Evolutionary conservation across 768 basidiomycete species (phyloP).

Genomic region (Serpula lacrymans): DNA sequence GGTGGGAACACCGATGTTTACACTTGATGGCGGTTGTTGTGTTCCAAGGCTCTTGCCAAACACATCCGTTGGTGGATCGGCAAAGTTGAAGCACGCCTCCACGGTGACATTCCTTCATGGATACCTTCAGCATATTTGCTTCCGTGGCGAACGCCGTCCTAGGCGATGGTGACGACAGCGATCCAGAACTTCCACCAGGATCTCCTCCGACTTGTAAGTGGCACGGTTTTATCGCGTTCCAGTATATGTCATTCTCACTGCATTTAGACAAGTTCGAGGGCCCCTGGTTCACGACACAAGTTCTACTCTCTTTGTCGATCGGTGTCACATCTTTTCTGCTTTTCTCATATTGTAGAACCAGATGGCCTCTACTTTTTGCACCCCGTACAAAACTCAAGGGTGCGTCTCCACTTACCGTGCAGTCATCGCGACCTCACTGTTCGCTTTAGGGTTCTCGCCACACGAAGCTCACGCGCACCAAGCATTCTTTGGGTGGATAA

Average conservation of each 20-base stretch:
- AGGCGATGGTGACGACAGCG: slow-evolving; percentile 35
- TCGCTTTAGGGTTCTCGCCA: slow-evolving; percentile 75
- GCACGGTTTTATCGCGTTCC: slow-evolving; percentile 1
- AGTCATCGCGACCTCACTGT: slow-evolving; percentile 7
- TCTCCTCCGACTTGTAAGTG: slow-evolving; percentile 61
- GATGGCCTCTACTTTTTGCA: slow-evolving; percentile 89
- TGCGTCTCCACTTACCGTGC: slow-evolving; percentile 26
- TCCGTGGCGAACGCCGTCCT: slow-evolving; percentile 18
- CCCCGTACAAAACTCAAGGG: slow-evolving; percentile 95
- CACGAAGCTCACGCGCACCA: slow-evolving; percentile 87
- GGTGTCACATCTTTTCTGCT: slow-evolving; percentile 79
- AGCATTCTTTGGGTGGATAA: slow-evolving; percentile 93
- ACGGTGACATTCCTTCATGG: slow-evolving; percentile 12
- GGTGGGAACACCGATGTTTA: too few relatives aligned
- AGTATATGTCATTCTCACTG: slow-evolving; percentile 3
- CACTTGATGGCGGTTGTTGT: slow-evolving; percentile 14
- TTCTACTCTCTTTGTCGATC: slow-evolving; percentile 71
- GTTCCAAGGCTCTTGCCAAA: slow-evolving; percentile 17
- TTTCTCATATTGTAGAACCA: slow-evolving; percentile 84
- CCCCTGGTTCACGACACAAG: slow-evolving; percentile 94
- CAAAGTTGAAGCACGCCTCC: slow-evolving; percentile 8
- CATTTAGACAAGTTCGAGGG: slow-evolving; percentile 76
- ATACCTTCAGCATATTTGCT: slow-evolving; percentile 1
- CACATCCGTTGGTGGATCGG: slow-evolving; percentile 16
- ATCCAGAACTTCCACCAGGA: slow-evolving; percentile 53